Base-by-base conservation (phyloP, 225 moss, liverwort and hornwort species). In the Asterella californica region DNA sequence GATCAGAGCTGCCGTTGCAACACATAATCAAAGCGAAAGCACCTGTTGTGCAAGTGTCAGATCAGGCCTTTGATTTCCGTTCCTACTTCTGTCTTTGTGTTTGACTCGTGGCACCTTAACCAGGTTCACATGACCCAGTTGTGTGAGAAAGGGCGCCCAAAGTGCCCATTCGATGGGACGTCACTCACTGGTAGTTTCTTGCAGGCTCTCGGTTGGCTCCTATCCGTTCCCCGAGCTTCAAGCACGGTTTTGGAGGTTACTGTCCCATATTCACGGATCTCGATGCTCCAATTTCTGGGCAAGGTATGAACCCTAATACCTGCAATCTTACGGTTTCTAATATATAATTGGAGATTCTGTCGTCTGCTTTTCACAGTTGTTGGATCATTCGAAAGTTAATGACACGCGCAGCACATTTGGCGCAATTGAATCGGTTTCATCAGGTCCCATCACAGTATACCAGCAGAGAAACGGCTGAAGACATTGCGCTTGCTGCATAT, bases 211-310 rank as follows among this genome's bases (percentile, higher is more conserved):
- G 94, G 94, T 53, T 96, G 94, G 96, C 81, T 96, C 79, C 80
- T 96, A 70, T 94, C 94, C 53, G 92, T 93, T 74, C 94, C 94
- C 17, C 87, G 92, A 82, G 96, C 96, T 81, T 93, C 96, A 54
- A 89, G 83, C 87, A 94, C 96, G 32, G 77, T 96, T 73, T 80
- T 96, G 90, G 96, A 96, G 83, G 91, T 87, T 75, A 91, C 91
- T 34, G 80, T 96, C 49, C 94, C 96, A 25, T 96, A 94, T 86
- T 92, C 94, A 82, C 89, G 94, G 53, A 90, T 89, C 75, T 91
- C 96, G 21, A 96, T 96, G 96, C 87, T 91, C 57, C 90, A 94
- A 82, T 89, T 94, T 48, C 86, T 96, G 50, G 93, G 94, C 86
- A 94, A 89, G 92, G 96, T 96, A 83, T 33, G 76, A 61, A 74